Percentiles rank a stretch among this genome's conserved stretches.
These are phyloP conservation scores for Botrytis deweyae DNA, from an alignment of 2,329 filamentous ascomycete species.

Conservation along the genomic window DNA sequence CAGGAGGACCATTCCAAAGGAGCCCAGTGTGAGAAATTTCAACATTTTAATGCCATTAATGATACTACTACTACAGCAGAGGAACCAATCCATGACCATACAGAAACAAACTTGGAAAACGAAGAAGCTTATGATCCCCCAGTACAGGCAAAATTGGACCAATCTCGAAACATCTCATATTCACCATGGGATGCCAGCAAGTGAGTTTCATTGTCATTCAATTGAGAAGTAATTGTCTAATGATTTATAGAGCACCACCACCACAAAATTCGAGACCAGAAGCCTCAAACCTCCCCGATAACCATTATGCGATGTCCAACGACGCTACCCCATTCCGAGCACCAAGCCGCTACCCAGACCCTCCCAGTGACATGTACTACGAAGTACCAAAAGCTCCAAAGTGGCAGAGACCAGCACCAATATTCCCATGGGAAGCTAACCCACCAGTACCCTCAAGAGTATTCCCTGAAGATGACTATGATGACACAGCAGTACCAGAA, in stretches of 20 bases:
- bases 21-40: conserved; percentile 32
- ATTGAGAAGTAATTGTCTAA: conserved; percentile 28
- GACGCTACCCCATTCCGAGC: conserved; percentile 74
- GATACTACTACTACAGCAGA: conserved; percentile 21
- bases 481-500: conserved; percentile 28
- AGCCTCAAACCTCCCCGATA: conserved; percentile 76
- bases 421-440: conserved; percentile 89
- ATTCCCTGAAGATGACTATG: conserved; percentile 57
- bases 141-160: conserved; percentile 31
- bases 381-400: conserved; percentile 67
- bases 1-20: conserved; percentile 27
- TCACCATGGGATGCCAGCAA: conserved; percentile 47
- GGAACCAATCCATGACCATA: conserved; percentile 29
- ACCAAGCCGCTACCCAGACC: conserved; percentile 74
- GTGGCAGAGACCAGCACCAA: conserved; percentile 59
- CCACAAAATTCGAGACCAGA: conserved; percentile 73
- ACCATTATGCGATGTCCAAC: conserved; percentile 80
- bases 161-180: conserved; percentile 26
- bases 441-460: conserved; percentile 62
- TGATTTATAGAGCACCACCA: conserved; percentile 47
- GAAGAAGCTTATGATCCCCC: conserved; percentile 38
- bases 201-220: conserved; percentile 46
- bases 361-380: conserved; percentile 86
- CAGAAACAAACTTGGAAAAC: conserved; percentile 25
- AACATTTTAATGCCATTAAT: conserved; percentile 24